Evolutionary conservation across 768 basidiomycete genomes (phyloP), one percentile per base, ranked within the genome.

Genomic region (Tricholoma hemisulphureum): DNA sequence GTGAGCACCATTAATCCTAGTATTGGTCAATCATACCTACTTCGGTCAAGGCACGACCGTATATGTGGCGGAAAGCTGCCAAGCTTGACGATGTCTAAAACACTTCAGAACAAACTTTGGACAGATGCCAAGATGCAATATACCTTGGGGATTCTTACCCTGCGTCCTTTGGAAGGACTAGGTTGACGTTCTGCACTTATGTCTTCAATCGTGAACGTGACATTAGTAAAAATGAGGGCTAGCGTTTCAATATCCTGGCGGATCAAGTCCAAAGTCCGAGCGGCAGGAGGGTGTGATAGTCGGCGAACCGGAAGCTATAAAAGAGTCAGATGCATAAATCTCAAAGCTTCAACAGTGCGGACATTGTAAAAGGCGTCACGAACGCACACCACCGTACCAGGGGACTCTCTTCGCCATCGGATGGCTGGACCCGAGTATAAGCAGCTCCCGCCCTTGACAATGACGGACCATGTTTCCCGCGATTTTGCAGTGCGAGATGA

Each of bases 351-450:
- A 3, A 37, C 54, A 37, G 28, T 16, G 75, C 84, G 43, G 59
- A 93, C 93, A 66, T 91, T 94, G 67, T 89, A 91, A 68, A 97
- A 99, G 2, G 91, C 87, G 69, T 98, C 96, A 20, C 91, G 86
- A 43, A 97, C 77, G 63, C 83, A 86, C 39, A 96, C 88, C 10
- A 83, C 86, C 6, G 95, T 97, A 3, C 96, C 96, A 2, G 82
- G 72, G 1, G 76, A 75, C 67, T 91, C 85, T 60, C 87, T 79
- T 57, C 85, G 80, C 87, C 92, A 90, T 20, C 91, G 84, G 34
- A 86, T 73, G 3, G 93, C 87, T 29, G 85, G 80, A 0, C 93
- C 93, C 23, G 75, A 75, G 65, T 91, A 93, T 23, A 96, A 71
- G 6, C 69, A 73, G 63, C 83, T 80, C 13, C 86, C 85, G 26